Percentiles rank a stretch among this genome's conserved stretches.
Conservation (phyloP, 75 land plant species). For the Selaginella tamariscina region DNA sequence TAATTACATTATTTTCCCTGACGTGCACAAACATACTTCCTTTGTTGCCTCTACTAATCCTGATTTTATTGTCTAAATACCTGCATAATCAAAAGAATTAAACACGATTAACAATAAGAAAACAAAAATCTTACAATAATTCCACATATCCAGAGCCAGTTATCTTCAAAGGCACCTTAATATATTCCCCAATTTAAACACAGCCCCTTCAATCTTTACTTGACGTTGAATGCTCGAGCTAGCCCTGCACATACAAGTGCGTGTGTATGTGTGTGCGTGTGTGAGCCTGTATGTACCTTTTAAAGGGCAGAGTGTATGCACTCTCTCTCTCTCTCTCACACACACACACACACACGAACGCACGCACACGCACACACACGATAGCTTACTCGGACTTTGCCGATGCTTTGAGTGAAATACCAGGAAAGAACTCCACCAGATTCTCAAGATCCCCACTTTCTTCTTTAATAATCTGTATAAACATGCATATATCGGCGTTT, state of each 20-base stretch:
- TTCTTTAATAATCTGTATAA: constrained; percentile 37
- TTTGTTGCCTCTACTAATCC: constrained; percentile 45
- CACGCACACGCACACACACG: no score
- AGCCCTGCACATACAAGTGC: constrained; percentile 16
- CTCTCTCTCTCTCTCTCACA: no score
- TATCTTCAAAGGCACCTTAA: constrained; percentile 15
- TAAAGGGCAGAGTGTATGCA: no score
- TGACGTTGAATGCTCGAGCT: constrained; percentile 14
- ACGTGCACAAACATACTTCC: constrained; percentile 40
- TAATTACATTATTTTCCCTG: background rate
- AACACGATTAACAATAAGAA: background rate
- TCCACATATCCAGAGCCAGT: constrained; percentile 36
- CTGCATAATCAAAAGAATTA: constrained; percentile 25
- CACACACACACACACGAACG: no score
- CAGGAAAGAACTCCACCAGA: constrained; percentile 48
- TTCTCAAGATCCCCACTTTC: constrained; percentile 47
- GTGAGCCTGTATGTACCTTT: no score
- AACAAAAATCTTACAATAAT: constrained; percentile 16
- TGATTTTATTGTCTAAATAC: constrained; percentile 59
- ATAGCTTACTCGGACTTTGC: constrained; percentile 64
- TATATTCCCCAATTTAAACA: constrained; percentile 14
- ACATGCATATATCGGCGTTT: background rate
- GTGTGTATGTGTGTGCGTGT: no score
- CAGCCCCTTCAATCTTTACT: constrained; percentile 24
- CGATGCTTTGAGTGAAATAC: constrained; percentile 35